Base-by-base conservation (phyloP, 108 stramenopile genomes). In the Nitzschia sp. region DNA sequence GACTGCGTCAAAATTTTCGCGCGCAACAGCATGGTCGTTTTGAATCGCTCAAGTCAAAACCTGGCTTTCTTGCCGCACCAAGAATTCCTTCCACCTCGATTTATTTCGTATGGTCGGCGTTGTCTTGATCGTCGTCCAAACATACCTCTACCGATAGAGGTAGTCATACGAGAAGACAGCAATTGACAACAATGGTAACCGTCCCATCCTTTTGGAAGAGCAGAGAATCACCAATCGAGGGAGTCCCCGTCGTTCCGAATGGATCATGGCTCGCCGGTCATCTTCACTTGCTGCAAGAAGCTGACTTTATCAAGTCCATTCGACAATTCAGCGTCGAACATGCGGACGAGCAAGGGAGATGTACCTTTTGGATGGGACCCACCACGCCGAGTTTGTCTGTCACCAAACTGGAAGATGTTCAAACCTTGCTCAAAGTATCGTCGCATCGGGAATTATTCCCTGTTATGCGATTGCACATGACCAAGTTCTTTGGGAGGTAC, bases 361-460 rank as follows among this genome's bases (percentile, higher is more conserved):
- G 75, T 38, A 65, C 75, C 64, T 71, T 70, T 70, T 68, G 56
- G 53, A 76, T 76, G 42, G 63, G 51, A 4, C 58, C 64, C 25
- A 54, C 48, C 1, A 63, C 57, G 6, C 66, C 67, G 8, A 32
- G 31, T 48, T 38, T 72, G 64, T 32, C 36, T 15, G 19, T 73
- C 8, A 42, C 64, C 8, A 29, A 25, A 28, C 38, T 66, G 0
- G 48, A 68, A 49, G 66, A 72, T 45, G 77, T 60, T 5, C 46
- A 58, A 38, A 51, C 48, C 29, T 15, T 78, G 24, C 55, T 78
- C 18, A 49, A 26, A 26, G 38, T 53, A 3, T 33, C 32, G 30
- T 31, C 54, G 33, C 47, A 68, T 42, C 58, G 73, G 9, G 32
- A 46, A 21, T 26, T 54, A 21, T 24, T 36, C 21, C 42, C 53